Percentiles rank a stretch among this genome's conserved stretches.
Conservation (phyloP, 345 rosid genomes). For the Chamaenerion angustifolium region DNA sequence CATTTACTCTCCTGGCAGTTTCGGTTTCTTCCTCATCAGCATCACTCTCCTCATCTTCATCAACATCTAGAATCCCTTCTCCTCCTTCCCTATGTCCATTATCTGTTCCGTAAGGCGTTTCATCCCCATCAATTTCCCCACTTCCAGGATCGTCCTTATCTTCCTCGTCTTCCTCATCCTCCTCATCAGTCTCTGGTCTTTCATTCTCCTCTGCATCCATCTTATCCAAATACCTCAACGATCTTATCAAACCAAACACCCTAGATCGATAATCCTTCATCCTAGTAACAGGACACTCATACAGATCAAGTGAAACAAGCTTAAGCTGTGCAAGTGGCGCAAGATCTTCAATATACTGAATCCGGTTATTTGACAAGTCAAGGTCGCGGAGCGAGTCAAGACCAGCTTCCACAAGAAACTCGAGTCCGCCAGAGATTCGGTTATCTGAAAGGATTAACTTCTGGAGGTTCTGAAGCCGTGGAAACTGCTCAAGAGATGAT, state of each 20-base stretch:
- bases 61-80: conserved; percentile 43
- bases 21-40: conserved; percentile 58
- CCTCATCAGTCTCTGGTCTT: conserved; percentile 68
- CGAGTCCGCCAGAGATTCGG: conserved; percentile 54
- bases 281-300: conserved; percentile 73
- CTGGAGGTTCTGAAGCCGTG: conserved; percentile 37
- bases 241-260: conserved; percentile 58
- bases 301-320: conserved; percentile 65
- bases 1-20: conserved; percentile 18
- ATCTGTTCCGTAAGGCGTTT: conserved; percentile 20
- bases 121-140: conserved; percentile 59
- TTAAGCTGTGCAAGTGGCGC: conserved; percentile 47
- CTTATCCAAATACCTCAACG: conserved; percentile 76
- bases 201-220: conserved; percentile 69
- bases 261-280: conserved; percentile 63
- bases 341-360: conserved; percentile 58
- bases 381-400: conserved; percentile 50
- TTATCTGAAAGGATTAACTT: conserved; percentile 57
- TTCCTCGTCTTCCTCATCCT: conserved; percentile 49
- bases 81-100: conserved; percentile 43
- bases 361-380: conserved; percentile 59
- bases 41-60: conserved; percentile 63
- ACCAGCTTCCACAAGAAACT: conserved; percentile 49
- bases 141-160: conserved; percentile 58
- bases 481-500: conserved; percentile 59